Evolutionary conservation across 345 rosid species (phyloP), one percentile per base, ranked within the genome.

Genomic region (Hibiscus tridactylites): DNA sequence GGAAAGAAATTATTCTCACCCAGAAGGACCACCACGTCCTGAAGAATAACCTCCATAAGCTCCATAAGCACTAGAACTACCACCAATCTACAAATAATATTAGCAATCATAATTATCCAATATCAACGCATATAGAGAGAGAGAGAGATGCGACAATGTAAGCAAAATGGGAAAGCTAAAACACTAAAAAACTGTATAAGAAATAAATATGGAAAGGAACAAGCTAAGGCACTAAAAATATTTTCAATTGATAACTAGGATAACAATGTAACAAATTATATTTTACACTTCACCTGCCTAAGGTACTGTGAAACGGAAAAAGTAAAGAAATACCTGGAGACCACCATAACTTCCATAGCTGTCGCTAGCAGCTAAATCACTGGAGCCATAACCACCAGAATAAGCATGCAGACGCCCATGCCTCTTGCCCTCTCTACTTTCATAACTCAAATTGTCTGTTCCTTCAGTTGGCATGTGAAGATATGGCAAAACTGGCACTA

Each of bases 401-500:
- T 88, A 90, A 71, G 85, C 75, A 82, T 83, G 89, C 28, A 91
- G 89, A 39, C 88, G 97, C 5, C 81, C 87, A 77, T 77, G 85
- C 74, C 97, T 90, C 85, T 83, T 89, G 85, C 82, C 84, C 65
- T 92, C 98, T 79, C 97, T 89, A 60, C 84, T 80, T 70, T 87
- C 90, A 74, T 89, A 87, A 65, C 69, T 71, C 69, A 86, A 73
- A 65, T 80, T 54, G 21, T 89, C 88, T 35, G 90, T 79, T 70
- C 79, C 78, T 65, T 92, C 96, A 37, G 86, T 79, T 77, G 96
- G 83, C 72, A 90, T 83, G 16, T 96, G 94, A 74, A 90, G 89
- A 75, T 95, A 95, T 3, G 97, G 97, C 73, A 95, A 78, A 73
- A 95, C 96, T 31, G 97, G 99, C 74, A 95, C 77, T 65, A 90